A percentile compares a stretch with the other conserved stretches of the same genome.
Conservation (phyloP, 768 basidiomycete genomes). For the Leucocoprinus leucothites region DNA sequence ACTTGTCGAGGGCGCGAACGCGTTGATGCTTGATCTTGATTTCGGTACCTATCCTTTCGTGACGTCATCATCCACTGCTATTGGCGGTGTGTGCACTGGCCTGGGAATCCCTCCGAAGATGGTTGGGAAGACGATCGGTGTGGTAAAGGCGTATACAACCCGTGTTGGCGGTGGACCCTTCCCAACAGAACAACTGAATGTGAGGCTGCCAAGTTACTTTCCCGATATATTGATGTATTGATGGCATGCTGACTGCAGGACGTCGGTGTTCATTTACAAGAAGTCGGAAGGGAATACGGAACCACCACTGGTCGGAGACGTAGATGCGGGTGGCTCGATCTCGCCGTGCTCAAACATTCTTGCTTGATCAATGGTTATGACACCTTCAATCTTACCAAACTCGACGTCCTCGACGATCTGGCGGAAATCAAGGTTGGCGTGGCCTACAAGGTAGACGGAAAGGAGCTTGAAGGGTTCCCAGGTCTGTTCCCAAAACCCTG, state of each 20-base stretch:
- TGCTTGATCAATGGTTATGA: conserved; percentile 96
- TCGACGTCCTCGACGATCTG: conserved; percentile 86
- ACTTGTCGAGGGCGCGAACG: conserved; percentile 97
- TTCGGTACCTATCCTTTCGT: conserved; percentile 98
- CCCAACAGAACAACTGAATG: conserved; percentile 92
- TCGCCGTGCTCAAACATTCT: conserved; percentile 93
- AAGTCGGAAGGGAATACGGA: conserved; percentile 90
- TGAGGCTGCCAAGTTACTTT: conserved; percentile 30
- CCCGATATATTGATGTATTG: not conserved
- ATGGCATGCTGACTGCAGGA: conserved; percentile 41
- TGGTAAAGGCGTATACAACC: conserved; percentile 98
- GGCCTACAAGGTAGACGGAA: conserved; percentile 74
- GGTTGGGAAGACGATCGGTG: conserved; percentile 86
- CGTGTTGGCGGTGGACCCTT: conserved; percentile 99
- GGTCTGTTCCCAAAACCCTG: conserved; percentile 43
- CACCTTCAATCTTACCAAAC: conserved; percentile 89
- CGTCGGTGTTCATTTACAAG: conserved; percentile 84
- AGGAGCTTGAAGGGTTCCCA: conserved; percentile 82
- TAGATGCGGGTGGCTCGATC: conserved; percentile 96
- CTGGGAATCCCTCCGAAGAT: conserved; percentile 92
- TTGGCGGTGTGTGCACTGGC: conserved; percentile 96
- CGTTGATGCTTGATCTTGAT: conserved; percentile 97
- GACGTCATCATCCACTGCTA: conserved; percentile 89
- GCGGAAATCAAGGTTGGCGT: conserved; percentile 86
- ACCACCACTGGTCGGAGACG: conserved; percentile 90